These are phyloP conservation scores for Tetrahymena thermophila DNA, from an alignment of 73 alveolate genomes.

Conservation along the genomic window DNA sequence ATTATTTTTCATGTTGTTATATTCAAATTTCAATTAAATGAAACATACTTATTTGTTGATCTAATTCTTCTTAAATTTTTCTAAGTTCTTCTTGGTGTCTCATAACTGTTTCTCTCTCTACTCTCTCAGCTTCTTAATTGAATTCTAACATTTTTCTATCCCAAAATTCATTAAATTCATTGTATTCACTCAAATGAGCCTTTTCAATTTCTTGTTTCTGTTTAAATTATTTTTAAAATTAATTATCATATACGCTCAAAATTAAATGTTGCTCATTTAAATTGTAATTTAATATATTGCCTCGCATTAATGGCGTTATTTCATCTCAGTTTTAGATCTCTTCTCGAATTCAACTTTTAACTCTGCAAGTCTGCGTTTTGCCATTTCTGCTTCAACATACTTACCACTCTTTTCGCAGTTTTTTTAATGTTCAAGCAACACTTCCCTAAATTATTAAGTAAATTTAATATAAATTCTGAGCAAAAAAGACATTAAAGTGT, in stretches of 20 bases:
- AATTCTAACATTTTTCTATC: slow-evolving; percentile 29
- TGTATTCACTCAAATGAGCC: slow-evolving; percentile 19
- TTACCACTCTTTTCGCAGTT: slow-evolving; percentile 38
- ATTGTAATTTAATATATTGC: not conserved
- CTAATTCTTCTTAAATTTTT: slow-evolving; percentile 24
- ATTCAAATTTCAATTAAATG: not conserved
- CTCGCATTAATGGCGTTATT: slow-evolving; percentile 25
- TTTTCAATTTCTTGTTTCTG: slow-evolving; percentile 26
- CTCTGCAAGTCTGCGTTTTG: slow-evolving; percentile 24
- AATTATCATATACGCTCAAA: not conserved
- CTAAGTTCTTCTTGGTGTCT: slow-evolving; percentile 28
- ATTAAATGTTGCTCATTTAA: not conserved
- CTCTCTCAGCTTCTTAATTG: slow-evolving; percentile 16
- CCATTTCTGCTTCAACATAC: slow-evolving; percentile 40
- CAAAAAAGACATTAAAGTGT: not conserved
- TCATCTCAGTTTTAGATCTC: slow-evolving; percentile 16
- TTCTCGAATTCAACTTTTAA: slow-evolving; percentile 20
- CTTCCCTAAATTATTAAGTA: slow-evolving; percentile 4
- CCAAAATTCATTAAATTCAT: slow-evolving; percentile 32
- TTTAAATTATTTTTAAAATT: not conserved
- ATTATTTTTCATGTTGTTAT: not conserved
- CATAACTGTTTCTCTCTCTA: slow-evolving; percentile 4
- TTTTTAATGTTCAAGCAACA: slow-evolving; percentile 29
- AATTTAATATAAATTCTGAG: not conserved
- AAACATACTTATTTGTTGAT: slow-evolving; percentile 4